These are phyloP conservation scores for Lachnellula cervina DNA, from an alignment of 2,329 filamentous ascomycete genomes.

Conservation along the genomic window DNA sequence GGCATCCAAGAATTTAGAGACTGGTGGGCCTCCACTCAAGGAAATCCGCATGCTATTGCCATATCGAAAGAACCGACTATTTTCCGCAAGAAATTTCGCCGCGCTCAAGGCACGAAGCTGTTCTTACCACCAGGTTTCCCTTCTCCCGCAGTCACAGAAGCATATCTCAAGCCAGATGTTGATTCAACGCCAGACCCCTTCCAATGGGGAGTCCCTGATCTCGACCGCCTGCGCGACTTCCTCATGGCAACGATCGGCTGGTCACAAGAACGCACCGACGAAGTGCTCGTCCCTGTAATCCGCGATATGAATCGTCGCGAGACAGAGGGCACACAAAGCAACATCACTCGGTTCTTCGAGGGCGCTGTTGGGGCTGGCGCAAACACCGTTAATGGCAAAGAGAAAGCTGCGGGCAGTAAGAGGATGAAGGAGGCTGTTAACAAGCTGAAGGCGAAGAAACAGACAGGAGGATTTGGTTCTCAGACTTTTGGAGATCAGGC, in stretches of 20 bases:
- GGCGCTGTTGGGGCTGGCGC: conserved; percentile 61
- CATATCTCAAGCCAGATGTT: conserved; percentile 83
- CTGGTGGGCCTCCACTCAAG: conserved; percentile 83
- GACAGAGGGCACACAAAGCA: conserved; percentile 86
- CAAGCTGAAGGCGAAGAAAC: conserved; percentile 53
- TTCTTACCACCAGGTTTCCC: conserved; percentile 82
- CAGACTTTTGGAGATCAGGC: conserved; percentile 30
- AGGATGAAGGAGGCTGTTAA: conserved; percentile 72
- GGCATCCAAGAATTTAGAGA: conserved; percentile 70
- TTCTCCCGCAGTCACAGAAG: conserved; percentile 68
- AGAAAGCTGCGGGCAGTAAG: conserved; percentile 60
- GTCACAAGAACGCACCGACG: conserved; percentile 86
- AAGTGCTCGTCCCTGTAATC: conserved; percentile 92
- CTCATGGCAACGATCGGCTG: conserved; percentile 92
- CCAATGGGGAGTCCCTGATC: conserved; percentile 92
- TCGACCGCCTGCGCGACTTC: conserved; percentile 77
- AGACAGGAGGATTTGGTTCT: neutral
- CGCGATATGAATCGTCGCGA: conserved; percentile 88
- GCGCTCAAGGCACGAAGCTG: conserved; percentile 72
- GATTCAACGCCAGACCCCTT: conserved; percentile 74
- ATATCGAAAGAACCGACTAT: conserved; percentile 58
- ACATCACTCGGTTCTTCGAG: conserved; percentile 90
- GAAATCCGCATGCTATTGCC: conserved; percentile 47
- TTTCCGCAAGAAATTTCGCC: conserved; percentile 85
- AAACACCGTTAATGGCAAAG: conserved; percentile 60